Percentiles rank a stretch among this genome's conserved stretches.
phyloP scores from a whole-genome alignment of 495 filamentous ascomycete species.

The Thozetella sp. region DNA sequence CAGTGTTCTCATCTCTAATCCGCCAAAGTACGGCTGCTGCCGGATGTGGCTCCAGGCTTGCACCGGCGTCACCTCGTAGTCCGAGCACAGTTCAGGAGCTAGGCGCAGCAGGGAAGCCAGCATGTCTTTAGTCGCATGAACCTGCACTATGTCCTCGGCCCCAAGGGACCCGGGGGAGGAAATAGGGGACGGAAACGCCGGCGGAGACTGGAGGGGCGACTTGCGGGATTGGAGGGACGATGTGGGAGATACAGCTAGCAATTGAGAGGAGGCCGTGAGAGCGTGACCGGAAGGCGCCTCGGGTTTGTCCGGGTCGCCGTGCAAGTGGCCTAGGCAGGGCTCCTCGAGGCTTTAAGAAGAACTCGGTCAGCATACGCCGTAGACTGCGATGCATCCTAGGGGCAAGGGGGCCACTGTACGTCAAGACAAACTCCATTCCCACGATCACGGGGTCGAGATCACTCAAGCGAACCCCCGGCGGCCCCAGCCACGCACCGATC shows the following conservation, averaged over 20 bases:
- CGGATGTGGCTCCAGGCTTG: slow-evolving; percentile 36
- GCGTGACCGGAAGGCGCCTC: slow-evolving; percentile 11
- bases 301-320: slow-evolving; percentile 10
- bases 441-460: slow-evolving; percentile 15
- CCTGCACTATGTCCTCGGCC: not conserved
- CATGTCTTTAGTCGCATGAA: slow-evolving; percentile 10
- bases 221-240: not conserved
- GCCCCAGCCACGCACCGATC: not conserved
- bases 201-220: too few species aligned
- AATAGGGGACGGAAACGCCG: too few species aligned
- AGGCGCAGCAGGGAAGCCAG: slow-evolving; percentile 27
- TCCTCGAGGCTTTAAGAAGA: slow-evolving; percentile 9
- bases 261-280: slow-evolving; percentile 13
- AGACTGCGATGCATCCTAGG: not conserved
- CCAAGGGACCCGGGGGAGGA: too few species aligned
- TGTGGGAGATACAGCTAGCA: slow-evolving; percentile 4
- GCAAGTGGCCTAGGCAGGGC: slow-evolving; percentile 14
- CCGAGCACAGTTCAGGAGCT: slow-evolving; percentile 25
- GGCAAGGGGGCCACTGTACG: not conserved
- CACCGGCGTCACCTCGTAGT: slow-evolving; percentile 32
- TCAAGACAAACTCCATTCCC: slow-evolving; percentile 18
- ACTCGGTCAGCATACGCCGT: not conserved
- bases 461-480: slow-evolving; percentile 4
- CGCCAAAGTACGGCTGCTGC: slow-evolving; percentile 20
- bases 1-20: slow-evolving; percentile 7